Conservation (phyloP, 306 rosid genomes). For the Ochetophila trinervis region DNA sequence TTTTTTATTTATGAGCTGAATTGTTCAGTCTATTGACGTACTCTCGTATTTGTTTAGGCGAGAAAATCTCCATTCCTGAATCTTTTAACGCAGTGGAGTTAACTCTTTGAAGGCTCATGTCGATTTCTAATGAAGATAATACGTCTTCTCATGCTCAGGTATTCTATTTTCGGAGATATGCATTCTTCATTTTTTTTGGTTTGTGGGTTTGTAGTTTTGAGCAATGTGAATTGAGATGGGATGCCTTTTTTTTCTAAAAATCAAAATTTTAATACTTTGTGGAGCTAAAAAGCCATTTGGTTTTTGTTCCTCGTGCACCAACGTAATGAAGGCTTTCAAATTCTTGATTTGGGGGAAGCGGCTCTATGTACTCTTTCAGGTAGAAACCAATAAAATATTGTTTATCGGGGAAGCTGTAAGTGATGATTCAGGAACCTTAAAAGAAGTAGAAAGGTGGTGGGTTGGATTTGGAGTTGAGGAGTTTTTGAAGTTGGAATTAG, state of each 20-base stretch:
- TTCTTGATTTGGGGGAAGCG: too few relatives aligned
- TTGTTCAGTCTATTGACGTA: neutral
- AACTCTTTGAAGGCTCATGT: slow-evolving; percentile 37
- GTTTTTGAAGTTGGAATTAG: too few relatives aligned
- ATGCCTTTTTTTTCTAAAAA: neutral
- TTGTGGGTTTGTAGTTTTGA: slow-evolving; percentile 8
- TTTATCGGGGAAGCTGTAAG: neutral
- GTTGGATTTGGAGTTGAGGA: too few relatives aligned
- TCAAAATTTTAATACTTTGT: neutral
- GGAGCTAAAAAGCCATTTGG: too few relatives aligned
- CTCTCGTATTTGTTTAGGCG: neutral
- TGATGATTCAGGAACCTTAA: too few relatives aligned
- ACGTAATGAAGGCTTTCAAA: too few relatives aligned
- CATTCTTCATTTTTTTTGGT: neutral
- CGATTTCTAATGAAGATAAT: slow-evolving; percentile 58
- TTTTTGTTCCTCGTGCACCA: too few relatives aligned
- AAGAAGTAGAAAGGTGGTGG: neutral
- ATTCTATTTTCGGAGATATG: slow-evolving; percentile 13
- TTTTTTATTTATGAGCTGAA: neutral
- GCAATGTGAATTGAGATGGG: slow-evolving; percentile 1
- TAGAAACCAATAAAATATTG: neutral
- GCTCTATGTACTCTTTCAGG: neutral
- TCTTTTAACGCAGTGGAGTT: neutral
- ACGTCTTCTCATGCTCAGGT: slow-evolving; percentile 65
- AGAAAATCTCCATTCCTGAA: neutral